phyloP scores from a whole-genome alignment of 148 eudicot species.

The Rhododendron vialii region DNA sequence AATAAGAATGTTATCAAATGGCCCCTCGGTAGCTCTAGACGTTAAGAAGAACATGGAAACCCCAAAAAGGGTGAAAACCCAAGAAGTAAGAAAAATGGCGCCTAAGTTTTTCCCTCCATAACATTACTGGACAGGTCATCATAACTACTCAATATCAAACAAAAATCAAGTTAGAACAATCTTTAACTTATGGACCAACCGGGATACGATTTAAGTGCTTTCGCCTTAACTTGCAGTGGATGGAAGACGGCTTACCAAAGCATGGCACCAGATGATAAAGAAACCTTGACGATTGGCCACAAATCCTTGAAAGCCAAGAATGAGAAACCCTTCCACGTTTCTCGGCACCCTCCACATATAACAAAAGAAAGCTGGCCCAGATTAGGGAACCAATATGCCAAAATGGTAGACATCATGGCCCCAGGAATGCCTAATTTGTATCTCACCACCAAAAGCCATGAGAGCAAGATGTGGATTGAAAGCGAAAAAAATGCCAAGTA shows the following conservation, averaged over 20 bases:
- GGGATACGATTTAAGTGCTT: neutral
- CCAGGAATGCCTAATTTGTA: conserved; percentile 29
- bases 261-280: conserved; percentile 36
- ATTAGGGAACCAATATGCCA: conserved; percentile 30
- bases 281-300: conserved; percentile 27
- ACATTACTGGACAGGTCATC: neutral
- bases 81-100: neutral
- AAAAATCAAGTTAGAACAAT: neutral
- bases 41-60: neutral
- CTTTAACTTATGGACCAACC: neutral
- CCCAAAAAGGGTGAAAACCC: neutral
- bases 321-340: conserved; percentile 40
- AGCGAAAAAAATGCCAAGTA: conserved; percentile 9
- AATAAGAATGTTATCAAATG: neutral
- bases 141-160: neutral
- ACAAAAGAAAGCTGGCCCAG: conserved; percentile 22
- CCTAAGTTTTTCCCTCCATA: neutral
- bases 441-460: conserved; percentile 31
- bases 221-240: neutral
- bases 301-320: conserved; percentile 28
- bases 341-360: conserved; percentile 22
- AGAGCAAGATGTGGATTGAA: conserved; percentile 19
- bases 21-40: neutral
- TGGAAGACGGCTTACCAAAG: conserved; percentile 23
- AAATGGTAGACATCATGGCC: conserved; percentile 23